phyloP scores from a whole-genome alignment of 805 yeast genomes.

The Saturnispora kantuleensis region DNA sequence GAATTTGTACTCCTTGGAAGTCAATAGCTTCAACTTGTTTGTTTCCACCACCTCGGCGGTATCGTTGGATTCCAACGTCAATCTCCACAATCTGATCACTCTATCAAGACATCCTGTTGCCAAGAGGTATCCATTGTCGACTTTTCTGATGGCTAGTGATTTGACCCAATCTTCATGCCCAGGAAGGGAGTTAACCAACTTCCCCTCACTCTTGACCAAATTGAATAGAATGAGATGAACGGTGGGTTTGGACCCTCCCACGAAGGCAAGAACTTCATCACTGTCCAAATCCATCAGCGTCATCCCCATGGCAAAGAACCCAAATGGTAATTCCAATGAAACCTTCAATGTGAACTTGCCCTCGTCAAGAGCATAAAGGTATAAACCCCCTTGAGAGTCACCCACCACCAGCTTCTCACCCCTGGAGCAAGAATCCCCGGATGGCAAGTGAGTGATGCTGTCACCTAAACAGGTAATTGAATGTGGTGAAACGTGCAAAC shows the following conservation, averaged over 20 bases:
- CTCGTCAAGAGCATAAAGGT: slow-evolving; percentile 36
- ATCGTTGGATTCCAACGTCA: slow-evolving; percentile 46
- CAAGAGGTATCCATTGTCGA: slow-evolving; percentile 37
- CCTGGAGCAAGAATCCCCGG: background rate
- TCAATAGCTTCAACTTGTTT: slow-evolving; percentile 41
- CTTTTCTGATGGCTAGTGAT: slow-evolving; percentile 49
- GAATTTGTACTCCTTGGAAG: slow-evolving; percentile 67
- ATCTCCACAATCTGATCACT: slow-evolving; percentile 83
- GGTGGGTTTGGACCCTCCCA: slow-evolving; percentile 61
- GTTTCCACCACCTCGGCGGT: slow-evolving; percentile 37
- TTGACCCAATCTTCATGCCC: slow-evolving; percentile 99
- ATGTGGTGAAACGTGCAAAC: slow-evolving; percentile 14
- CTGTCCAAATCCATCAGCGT: slow-evolving; percentile 25
- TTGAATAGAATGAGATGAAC: slow-evolving; percentile 33
- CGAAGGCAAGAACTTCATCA: slow-evolving; percentile 38
- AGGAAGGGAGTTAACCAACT: slow-evolving; percentile 42
- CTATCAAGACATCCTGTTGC: slow-evolving; percentile 93
- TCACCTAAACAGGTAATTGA: slow-evolving; percentile 11
- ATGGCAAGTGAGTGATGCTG: slow-evolving; percentile 1
- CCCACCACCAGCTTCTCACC: slow-evolving; percentile 45
- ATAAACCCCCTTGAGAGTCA: slow-evolving; percentile 49
- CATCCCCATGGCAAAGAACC: slow-evolving; percentile 42
- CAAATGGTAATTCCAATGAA: slow-evolving; percentile 26
- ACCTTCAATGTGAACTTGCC: slow-evolving; percentile 25
- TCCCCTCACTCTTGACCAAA: slow-evolving; percentile 18